These are phyloP conservation scores for Wakefieldia striispora DNA, from an alignment of 768 basidiomycete genomes.

Conservation along the genomic window DNA sequence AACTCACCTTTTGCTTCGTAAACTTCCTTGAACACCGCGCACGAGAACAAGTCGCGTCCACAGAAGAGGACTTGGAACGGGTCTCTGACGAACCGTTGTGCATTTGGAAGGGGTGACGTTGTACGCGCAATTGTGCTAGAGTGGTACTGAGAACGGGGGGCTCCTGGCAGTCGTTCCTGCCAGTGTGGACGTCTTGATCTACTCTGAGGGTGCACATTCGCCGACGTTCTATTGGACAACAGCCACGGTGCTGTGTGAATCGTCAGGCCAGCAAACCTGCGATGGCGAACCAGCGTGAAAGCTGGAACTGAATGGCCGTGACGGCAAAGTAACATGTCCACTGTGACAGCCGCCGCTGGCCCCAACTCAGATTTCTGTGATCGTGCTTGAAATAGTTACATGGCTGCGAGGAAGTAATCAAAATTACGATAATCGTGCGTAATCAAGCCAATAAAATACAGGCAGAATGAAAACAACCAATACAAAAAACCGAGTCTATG, in stretches of 20 bases:
- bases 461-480: conserved; percentile 3
- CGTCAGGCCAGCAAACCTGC: no score
- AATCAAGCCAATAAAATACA: conserved; percentile 15
- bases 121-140: not conserved
- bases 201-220: not conserved
- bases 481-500: conserved; percentile 13
- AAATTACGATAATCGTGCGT: conserved; percentile 7
- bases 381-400: no score
- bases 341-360: no score
- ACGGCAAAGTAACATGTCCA: not conserved
- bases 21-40: conserved; percentile 63
- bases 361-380: no score
- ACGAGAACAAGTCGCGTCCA: conserved; percentile 89
- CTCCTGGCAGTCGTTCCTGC: not conserved
- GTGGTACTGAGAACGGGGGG: not conserved
- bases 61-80: conserved; percentile 80
- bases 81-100: conserved; percentile 13
- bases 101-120: not conserved
- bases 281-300: not conserved
- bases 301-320: not conserved
- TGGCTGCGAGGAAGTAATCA: conserved; percentile 1
- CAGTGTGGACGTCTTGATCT: not conserved
- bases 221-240: not conserved
- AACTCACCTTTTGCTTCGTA: conserved; percentile 57
- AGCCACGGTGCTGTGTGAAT: no score